phyloP scores from a whole-genome alignment of 805 yeast genomes.

The Yamadazyma sp. region DNA sequence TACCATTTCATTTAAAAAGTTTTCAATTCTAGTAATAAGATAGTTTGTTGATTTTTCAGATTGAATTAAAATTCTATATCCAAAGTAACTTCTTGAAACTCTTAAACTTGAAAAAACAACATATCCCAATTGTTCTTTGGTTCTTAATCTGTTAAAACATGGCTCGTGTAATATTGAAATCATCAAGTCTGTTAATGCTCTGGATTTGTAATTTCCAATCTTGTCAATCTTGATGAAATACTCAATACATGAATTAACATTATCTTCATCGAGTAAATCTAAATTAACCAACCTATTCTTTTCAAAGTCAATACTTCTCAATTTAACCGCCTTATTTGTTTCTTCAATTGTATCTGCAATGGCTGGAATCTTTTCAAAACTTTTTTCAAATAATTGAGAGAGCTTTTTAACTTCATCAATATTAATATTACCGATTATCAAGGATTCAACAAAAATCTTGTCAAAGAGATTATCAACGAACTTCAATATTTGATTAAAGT shows the following conservation, averaged over 20 bases:
- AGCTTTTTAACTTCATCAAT: constrained; percentile 42
- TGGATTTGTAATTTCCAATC: constrained; percentile 24
- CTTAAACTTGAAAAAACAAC: constrained; percentile 81
- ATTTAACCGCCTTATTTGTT: constrained; percentile 15
- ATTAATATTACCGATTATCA: constrained; percentile 69
- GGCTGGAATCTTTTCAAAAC: constrained; percentile 21
- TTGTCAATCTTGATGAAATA: constrained; percentile 67
- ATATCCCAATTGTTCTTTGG: constrained; percentile 93
- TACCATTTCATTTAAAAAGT: constrained; percentile 53
- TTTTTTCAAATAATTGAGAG: constrained; percentile 13
- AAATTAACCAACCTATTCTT: constrained; percentile 7
- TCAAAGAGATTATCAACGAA: constrained; percentile 45
- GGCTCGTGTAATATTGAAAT: constrained; percentile 81
- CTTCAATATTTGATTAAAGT: constrained; percentile 46
- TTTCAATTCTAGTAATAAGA: constrained; percentile 72
- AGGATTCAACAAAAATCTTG: constrained; percentile 64
- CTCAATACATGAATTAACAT: constrained; percentile 82
- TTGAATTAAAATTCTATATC: constrained; percentile 75
- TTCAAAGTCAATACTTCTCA: constrained; percentile 38
- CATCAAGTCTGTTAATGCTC: constrained; percentile 58
- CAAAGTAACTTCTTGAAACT: constrained; percentile 67
- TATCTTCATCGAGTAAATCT: constrained; percentile 22
- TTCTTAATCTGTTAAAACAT: constrained; percentile 82
- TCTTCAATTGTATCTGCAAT: constrained; percentile 36
- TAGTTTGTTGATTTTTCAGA: constrained; percentile 75